A percentile compares a stretch with the other conserved stretches of the same genome.
Conservation (phyloP, 129 eudicot species). For the Calendula officinalis region DNA sequence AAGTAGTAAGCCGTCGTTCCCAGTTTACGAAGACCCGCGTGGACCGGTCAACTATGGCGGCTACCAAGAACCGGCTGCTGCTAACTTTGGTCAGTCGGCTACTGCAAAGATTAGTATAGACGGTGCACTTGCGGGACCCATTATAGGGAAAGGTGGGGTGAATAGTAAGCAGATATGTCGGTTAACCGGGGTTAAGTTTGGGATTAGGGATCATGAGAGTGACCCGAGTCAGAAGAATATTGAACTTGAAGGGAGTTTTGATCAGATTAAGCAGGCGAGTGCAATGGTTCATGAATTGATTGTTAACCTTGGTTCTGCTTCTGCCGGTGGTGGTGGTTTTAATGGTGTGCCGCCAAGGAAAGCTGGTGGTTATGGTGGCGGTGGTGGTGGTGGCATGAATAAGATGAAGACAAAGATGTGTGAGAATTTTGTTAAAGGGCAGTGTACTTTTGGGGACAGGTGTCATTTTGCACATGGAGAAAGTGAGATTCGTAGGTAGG, state of each 20-base stretch:
- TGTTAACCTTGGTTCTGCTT: conserved; percentile 39
- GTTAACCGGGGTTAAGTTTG: conserved; percentile 63
- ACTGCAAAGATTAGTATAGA: conserved; percentile 77
- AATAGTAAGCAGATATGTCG: conserved; percentile 69
- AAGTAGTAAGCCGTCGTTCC: conserved; percentile 26
- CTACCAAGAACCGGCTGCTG: conserved; percentile 38
- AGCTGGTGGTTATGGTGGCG: conserved; percentile 27
- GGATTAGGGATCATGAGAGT: conserved; percentile 61
- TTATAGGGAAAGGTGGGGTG: conserved; percentile 68
- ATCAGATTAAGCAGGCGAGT: conserved; percentile 76
- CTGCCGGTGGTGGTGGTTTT: conserved; percentile 20
- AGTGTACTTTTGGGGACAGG: conserved; percentile 64
- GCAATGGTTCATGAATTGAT: conserved; percentile 69
- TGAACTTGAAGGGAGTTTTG: conserved; percentile 74
- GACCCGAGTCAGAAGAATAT: conserved; percentile 58
- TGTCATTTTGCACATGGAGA: conserved; percentile 79
- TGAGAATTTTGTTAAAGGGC: conserved; percentile 58
- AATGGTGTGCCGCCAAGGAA: conserved; percentile 29
- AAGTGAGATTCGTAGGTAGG: conserved; percentile 47
- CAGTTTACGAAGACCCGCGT: conserved; percentile 47
- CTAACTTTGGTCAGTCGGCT: conserved; percentile 70
- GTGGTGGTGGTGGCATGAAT: conserved; percentile 26
- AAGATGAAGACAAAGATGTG: conserved; percentile 62
- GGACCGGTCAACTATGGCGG: conserved; percentile 42
- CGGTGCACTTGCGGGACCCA: conserved; percentile 64